Base-by-base conservation (phyloP, 2,329 filamentous ascomycete genomes). In the Seiridium unicorne region DNA sequence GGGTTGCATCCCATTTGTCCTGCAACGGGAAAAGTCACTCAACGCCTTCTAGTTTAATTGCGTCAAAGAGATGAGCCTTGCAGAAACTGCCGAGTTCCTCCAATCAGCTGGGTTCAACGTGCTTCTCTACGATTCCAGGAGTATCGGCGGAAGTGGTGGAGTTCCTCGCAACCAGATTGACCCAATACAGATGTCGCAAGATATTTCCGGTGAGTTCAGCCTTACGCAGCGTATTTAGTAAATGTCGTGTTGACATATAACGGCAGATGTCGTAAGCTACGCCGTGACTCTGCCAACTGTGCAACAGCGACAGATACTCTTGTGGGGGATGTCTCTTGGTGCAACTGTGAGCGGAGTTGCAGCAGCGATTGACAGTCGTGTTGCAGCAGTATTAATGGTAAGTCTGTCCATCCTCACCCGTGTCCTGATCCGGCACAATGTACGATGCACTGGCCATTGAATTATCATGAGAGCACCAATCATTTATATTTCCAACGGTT, bases 271-370 rank as follows among this genome's bases (percentile, higher is more conserved):
- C 31, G 18, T 62, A 4, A 66, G 57, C 32, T 66, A 61, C 42
- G 60, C 59, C 2, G 26, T 36, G 26, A 54, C 40, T 3, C 60
- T 65, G 2, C 61, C 65, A 0, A 64, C 55, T 31, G 64, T 70
- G 3, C 64, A 70, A 46, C 6, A 60, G 3, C 3, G 40, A 1
- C 57, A 59, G 2, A 63, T 69, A 11, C 3, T 62, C 1, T 58
- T 68, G 35, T 70, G 67, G 68, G 69, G 66, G 5, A 62, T 68
- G 38, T 70, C 68, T 1, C 64, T 69, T 4, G 61, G 67, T 1
- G 67, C 47, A 5, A 49, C 35, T 1, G 63, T 70, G 0, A 62
- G 42, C 26, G 58, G 3, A 51, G 35, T 31, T 44, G 63, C 1
- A 26, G 68, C 66, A 1, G 63, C 68, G 3, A 40, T 69, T 5